Evolutionary conservation across 148 eudicot genomes (phyloP), one percentile per base, ranked within the genome.

Genomic region (Simmondsia chinensis): DNA sequence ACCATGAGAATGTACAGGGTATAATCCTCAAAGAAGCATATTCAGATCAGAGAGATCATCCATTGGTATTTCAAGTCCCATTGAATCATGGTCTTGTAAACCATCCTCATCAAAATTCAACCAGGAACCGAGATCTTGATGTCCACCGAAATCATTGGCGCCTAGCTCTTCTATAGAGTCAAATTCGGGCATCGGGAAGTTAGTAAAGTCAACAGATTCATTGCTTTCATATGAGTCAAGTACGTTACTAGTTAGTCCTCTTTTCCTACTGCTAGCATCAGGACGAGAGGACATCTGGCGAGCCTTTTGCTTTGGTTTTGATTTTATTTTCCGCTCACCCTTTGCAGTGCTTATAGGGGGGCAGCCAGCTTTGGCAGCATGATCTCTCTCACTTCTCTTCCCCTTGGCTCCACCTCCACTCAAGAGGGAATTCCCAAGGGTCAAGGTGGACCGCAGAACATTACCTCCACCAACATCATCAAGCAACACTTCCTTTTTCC

Each of bases 331-430:
- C 18, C 87, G 70, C 33, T 83, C 94, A 24, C 93, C 95, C 54
- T 63, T 80, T 11, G 53, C 43, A 48, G 71, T 73, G n/a, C 69
- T 63, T 22, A 64, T 68, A 13, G 76, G 70, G 8, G 72, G 68
- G 27, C 86, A 74, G 14, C 76, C 78, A n/a, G 56, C 61, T 60
- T 74, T 76, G 34, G 77, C 54, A 47, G 63, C 47, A 25, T 53
- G 19, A 43, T 82, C 96, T 52, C 93, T 69, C 15, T 83, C 96
- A 50, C 82, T 87, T 67, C 94, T 79, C 66, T 84, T 89, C 35
- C 93, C 93, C 64, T 78, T 89, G 3, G 80, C 68, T 35, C 82
- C 87, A 48, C 82, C 94, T 35, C 82, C 87, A 48, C 82, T 89
- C 39, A 52, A 34, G 33, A 73, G 68, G 39, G 52, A 24, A 21